Percentiles rank a stretch among this genome's conserved stretches.
Conservation (phyloP, 2,329 filamentous ascomycete genomes). For the Colletotrichum endophyticum region DNA sequence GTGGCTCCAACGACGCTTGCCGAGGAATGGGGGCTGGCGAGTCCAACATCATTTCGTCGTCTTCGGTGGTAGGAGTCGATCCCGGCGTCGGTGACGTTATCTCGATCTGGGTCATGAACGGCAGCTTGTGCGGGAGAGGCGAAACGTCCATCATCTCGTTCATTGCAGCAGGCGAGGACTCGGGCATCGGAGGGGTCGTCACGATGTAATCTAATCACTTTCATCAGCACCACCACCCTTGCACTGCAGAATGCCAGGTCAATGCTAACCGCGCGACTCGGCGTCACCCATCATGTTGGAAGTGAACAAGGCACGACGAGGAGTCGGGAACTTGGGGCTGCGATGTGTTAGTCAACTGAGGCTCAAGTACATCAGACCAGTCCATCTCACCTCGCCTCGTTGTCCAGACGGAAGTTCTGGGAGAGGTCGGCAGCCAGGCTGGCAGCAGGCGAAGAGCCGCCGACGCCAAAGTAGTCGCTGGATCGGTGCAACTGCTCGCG, state of each 20-base stretch:
- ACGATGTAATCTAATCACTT: conserved; percentile 62
- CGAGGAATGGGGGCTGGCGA: conserved; percentile 58
- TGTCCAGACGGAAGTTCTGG: conserved; percentile 96
- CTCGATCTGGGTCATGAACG: conserved; percentile 69
- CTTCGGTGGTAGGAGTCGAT: conserved; percentile 45
- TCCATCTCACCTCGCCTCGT: conserved; percentile 72
- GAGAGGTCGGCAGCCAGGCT: conserved; percentile 93
- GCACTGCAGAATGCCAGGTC: conserved; percentile 17
- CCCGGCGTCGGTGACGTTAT: conserved; percentile 76
- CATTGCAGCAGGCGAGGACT: conserved; percentile 77
- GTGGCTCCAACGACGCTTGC: conserved; percentile 51
- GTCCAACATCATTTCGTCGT: conserved; percentile 60
- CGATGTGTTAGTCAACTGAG: conserved; percentile 24
- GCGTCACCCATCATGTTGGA: conserved; percentile 67
- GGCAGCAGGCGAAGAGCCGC: conserved; percentile 88
- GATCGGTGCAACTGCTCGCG: conserved; percentile 71
- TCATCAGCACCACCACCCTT: conserved; percentile 24
- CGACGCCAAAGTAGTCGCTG: conserved; percentile 82
- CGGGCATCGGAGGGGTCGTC: conserved; percentile 82
- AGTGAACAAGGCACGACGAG: conserved; percentile 84
- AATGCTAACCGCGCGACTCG: conserved; percentile 62
- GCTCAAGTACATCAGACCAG: conserved; percentile 21
- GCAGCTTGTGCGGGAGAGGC: conserved; percentile 85
- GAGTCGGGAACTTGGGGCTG: conserved; percentile 83
- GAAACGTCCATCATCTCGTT: conserved; percentile 92